Percentiles rank a stretch among this genome's conserved stretches.
These are phyloP conservation scores for Entomophthora muscae DNA, from an alignment of 371 early-diverging fungal genomes.

Conservation along the genomic window DNA sequence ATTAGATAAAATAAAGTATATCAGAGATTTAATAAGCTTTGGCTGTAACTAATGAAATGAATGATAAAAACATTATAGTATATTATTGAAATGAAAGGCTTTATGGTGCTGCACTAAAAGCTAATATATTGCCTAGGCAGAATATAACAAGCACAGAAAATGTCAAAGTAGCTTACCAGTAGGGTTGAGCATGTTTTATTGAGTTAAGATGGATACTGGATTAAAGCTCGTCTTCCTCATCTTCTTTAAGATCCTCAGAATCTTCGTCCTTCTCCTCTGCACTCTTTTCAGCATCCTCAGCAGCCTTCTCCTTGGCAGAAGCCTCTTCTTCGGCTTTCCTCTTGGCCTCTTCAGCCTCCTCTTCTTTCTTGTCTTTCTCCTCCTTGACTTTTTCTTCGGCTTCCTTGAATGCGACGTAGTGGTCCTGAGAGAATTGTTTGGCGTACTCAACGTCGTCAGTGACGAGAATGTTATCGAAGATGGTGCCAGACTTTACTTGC, in stretches of 20 bases:
- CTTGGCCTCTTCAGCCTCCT: constrained; percentile 4
- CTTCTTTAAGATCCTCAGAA: not conserved
- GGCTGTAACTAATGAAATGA: too few relatives aligned
- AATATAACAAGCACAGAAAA: too few relatives aligned
- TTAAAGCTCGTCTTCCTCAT: constrained; percentile 4
- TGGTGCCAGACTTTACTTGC: constrained; percentile 85
- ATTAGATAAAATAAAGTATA: too few relatives aligned
- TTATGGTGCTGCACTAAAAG: too few relatives aligned
- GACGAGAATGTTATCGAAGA: constrained; percentile 85
- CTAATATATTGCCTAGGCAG: too few relatives aligned
- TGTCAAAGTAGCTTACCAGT: too few relatives aligned
- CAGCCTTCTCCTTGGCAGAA: not conserved
- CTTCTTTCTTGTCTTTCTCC: constrained; percentile 17
- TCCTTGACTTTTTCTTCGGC: constrained; percentile 31
- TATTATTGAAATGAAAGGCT: too few relatives aligned
- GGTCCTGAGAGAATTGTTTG: constrained; percentile 35
- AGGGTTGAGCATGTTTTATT: too few relatives aligned
- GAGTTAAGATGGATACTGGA: too few relatives aligned
- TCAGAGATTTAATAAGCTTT: too few relatives aligned
- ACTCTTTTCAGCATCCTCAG: not conserved
- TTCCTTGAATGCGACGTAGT: constrained; percentile 35
- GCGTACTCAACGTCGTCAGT: constrained; percentile 50
- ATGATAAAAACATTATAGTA: too few relatives aligned
- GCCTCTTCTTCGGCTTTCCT: constrained; percentile 3
- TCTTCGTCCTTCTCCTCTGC: constrained; percentile 5